These are phyloP conservation scores for Chlorophyllum brunneum DNA, from an alignment of 768 basidiomycete species.

Conservation along the genomic window DNA sequence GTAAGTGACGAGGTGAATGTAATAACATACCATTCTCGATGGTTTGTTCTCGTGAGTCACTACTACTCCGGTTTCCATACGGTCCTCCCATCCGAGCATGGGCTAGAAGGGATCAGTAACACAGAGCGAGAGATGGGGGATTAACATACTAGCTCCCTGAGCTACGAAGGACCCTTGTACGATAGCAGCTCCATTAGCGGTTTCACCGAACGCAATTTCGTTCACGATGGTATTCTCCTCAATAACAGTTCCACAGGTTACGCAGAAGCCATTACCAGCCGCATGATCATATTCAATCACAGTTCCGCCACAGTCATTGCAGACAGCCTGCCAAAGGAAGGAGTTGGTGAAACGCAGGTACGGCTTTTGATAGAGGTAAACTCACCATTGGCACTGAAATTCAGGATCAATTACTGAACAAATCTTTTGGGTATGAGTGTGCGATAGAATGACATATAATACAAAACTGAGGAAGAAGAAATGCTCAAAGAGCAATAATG, in stretches of 20 bases:
- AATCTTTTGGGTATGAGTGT: neutral
- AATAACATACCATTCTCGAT: constrained; percentile 74
- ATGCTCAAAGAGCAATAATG: constrained; percentile 14
- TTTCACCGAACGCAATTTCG: constrained; percentile 95
- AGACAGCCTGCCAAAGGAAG: constrained; percentile 43
- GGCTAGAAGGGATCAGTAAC: constrained; percentile 37
- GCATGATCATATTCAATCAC: constrained; percentile 84
- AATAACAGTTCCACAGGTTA: constrained; percentile 83
- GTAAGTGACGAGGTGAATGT: neutral
- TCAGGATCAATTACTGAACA: neutral
- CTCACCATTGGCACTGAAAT: neutral
- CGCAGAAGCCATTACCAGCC: constrained; percentile 83
- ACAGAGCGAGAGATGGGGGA: neutral
- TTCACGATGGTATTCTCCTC: constrained; percentile 93
- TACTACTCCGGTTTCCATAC: constrained; percentile 73
- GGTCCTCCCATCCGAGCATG: constrained; percentile 81
- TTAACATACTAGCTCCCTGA: constrained; percentile 81
- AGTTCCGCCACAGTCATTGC: constrained; percentile 76
- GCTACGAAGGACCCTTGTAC: constrained; percentile 93
- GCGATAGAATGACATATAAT: neutral
- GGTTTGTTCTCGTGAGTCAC: constrained; percentile 86
- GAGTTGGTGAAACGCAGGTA: neutral
- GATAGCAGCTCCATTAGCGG: constrained; percentile 86
- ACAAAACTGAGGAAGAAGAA: constrained; percentile 6
- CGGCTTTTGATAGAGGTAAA: neutral